Evolutionary conservation across 805 yeast genomes (phyloP), one percentile per base, ranked within the genome.

Genomic region (Torulaspora quercuum): DNA sequence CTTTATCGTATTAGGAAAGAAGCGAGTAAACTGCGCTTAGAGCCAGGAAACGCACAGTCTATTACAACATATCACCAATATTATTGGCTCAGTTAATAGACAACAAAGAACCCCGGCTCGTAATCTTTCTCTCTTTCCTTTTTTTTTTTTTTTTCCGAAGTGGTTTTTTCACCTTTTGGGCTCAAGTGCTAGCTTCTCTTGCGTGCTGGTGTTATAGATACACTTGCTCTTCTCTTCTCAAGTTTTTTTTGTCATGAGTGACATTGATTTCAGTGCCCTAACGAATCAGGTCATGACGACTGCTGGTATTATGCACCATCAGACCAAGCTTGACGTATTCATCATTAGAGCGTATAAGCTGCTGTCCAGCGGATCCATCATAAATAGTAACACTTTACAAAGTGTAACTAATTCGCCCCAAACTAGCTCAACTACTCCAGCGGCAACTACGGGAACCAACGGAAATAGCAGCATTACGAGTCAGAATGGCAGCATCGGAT

Each of bases 401-500:
- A 54, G 50, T 34, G 48, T 42, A 3, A 39, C 49, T 1, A 44
- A 38, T 16, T 49, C 59, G 9, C 60, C 60, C 5, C 56, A 50
- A 23, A 50, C 55, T n/a, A 28, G 54, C 5, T 37, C 37, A 7
- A 44, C 40, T 6, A 51, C 56, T 9, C 57, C 59, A 10, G 44
- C 44, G 11, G 48, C 49, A 10, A 38, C 44, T 13, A 29, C 31
- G 9, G 21, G 36, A 2, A 39, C 37, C 20, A 29, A 37, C 25
- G 37, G 33, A 15, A 24, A 25, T 17, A 23, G 25, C 10, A 23
- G 33, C 6, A 20, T 25, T n/a, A 19, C 27, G 15, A 39, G 29
- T 12, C 29, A 26, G n/a, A 36, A 40, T 19, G 35, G 37, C 15
- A 39, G 29, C 25, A 35, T 29, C 22, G 37, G 36, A n/a, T 27